Base-by-base conservation (phyloP, 2,329 filamentous ascomycete species). In the Trichoderma breve region DNA sequence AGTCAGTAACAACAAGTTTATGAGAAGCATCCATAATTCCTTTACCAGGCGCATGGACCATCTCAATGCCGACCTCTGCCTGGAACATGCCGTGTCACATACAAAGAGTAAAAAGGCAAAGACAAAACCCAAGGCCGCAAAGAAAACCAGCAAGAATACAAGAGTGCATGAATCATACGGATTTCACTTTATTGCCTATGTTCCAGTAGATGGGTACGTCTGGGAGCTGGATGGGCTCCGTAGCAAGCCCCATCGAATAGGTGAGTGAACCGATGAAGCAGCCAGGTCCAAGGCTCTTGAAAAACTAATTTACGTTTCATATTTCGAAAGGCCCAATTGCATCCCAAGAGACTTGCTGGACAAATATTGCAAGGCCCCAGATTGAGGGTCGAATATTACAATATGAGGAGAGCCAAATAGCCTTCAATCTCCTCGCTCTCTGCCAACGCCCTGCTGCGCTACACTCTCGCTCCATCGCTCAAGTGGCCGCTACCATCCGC, bases 161-260 rank as follows among this genome's bases (percentile, higher is more conserved):
- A 83, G 82, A 14, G 80, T 81, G 5, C 83, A 87, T 7, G 82
- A 86, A 0, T 88, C 93, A n/a, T 86, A 88, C 14, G 90, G 89
- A 0, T 96, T 92, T 78, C 95, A 98, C 79, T 98, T 96, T 80
- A 92, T 97, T 74, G 95, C 94, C 7, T 97, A 95, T 78, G 90
- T 98, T 34, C 93, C 93, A 2, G 87, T 90, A 15, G 85, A 87
- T n/a, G 90, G 89, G 3, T 84, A 89, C 71, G 88, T 97, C 15
- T 98, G 94, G 94, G 93, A 95, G 79, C 89, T 98, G 6, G 95
- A 98, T 80, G 95, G 95, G 5, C 84, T 98, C 26, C 90, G 95
- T 79, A 84, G 84, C 55, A 89, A 90, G 74, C 95, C 94, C 3
- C 86, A 74, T 43, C 78, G 77, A 39, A 73, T 83, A 32, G 81